Evolutionary conservation across 1,284 basidiomycete species (phyloP), one percentile per base, ranked within the genome.

Genomic region (Mycena citricolor): DNA sequence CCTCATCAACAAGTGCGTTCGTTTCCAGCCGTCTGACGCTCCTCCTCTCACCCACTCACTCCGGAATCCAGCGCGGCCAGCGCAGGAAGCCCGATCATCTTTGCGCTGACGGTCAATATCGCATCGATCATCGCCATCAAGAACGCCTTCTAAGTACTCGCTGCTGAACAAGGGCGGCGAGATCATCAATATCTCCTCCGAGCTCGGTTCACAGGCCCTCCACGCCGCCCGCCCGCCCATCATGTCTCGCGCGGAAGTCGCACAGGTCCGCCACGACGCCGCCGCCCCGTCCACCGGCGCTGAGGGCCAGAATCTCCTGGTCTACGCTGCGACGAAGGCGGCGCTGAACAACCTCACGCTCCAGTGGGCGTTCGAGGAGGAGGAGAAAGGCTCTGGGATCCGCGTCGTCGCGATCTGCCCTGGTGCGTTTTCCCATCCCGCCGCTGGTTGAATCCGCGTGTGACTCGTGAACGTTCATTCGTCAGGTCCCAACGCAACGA

Each of bases 191-290:
- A 21, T 39, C 12, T 30, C 38, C 12, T 30, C 26, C 26, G 22
- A 14, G 14, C 38, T 39, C 28, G 38, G 26, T 8, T 30, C 26
- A 6, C 25, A 20, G 19, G 26, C 6, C 38, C 21, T 25, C 16
- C 28, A 39, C 28, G 32, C 38, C 8, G 10, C 8, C 8, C 5
- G 25, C 12, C 38, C 14, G 5, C 28, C 25, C 23, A 26, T 5
- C 13, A 1, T 32, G 11, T 16, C 13, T 26, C 25, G 22, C 24
- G 17, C n/a, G n/a, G n/a, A n/a, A n/a, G n/a, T n/a, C 48, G 4
- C 47, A 51, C 35, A 21, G 10, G 22, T 42, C 40, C 1, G 32
- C 22, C 19, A 51, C 46, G 12, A 28, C 43, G 1, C 43, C 48
- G 21, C n/a, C n/a, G n/a, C n/a, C n/a, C n/a, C n/a, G n/a, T n/a